Evolutionary conservation across 2,329 filamentous ascomycete species (phyloP).

Genomic region (Colletotrichum cereale): DNA sequence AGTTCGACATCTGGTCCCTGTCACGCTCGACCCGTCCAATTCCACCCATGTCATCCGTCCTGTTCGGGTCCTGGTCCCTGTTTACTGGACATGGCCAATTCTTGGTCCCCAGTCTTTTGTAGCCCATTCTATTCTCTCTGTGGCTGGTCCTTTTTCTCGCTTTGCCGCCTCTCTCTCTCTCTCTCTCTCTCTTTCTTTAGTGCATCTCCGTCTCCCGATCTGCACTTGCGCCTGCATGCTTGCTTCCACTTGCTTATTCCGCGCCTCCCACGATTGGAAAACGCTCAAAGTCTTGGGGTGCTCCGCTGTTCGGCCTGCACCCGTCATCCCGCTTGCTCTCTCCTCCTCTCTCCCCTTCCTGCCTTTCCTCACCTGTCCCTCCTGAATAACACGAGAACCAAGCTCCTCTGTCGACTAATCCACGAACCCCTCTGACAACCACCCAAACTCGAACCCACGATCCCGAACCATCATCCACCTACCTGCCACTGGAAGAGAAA

Average conservation of each 20-base stretch:
- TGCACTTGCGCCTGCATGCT: constrained; percentile 4
- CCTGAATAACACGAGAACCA: constrained; percentile 6
- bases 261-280: constrained; percentile 34
- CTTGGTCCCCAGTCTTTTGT: constrained; percentile 30
- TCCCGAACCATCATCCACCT: background rate
- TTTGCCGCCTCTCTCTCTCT: constrained; percentile 30
- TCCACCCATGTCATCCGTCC: constrained; percentile 36
- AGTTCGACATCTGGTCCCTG: constrained; percentile 32
- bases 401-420: background rate
- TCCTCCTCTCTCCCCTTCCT: constrained; percentile 19
- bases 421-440: constrained; percentile 5
- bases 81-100: constrained; percentile 13
- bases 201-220: too few relatives aligned
- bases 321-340: background rate
- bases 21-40: constrained; percentile 36
- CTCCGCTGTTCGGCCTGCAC: constrained; percentile 17
- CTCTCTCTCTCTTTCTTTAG: background rate
- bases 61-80: constrained; percentile 36
- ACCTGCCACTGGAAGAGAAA: background rate
- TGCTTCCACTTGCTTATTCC: constrained; percentile 10
- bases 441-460: background rate
- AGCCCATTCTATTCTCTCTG: constrained; percentile 20
- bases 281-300: constrained; percentile 29
- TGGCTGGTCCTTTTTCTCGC: constrained; percentile 23
- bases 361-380: background rate